phyloP scores from a whole-genome alignment of 768 basidiomycete species.

The Mycena olivaceomarginata region DNA sequence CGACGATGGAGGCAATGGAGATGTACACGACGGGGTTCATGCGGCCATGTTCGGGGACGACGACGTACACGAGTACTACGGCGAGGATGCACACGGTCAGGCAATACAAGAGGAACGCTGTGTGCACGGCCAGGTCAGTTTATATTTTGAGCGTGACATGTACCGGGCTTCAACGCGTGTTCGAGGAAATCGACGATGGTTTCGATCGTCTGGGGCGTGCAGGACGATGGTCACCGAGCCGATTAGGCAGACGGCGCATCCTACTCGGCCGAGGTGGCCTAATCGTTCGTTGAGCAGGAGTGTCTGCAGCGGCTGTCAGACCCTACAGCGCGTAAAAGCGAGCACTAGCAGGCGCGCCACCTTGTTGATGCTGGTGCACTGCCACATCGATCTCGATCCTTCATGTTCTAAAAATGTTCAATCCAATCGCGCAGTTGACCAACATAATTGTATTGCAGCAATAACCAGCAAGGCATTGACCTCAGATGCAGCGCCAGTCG shows the following conservation, averaged over 20 bases:
- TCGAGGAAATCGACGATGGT: conserved; percentile 96
- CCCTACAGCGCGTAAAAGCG: conserved; percentile 70
- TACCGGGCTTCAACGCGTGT: conserved; percentile 95
- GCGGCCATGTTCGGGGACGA: conserved; percentile 90
- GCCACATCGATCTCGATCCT: too few species aligned
- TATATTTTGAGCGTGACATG: conserved; percentile 43
- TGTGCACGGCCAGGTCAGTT: background rate
- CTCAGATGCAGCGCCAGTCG: too few species aligned
- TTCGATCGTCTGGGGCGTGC: conserved; percentile 94
- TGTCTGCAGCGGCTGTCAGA: conserved; percentile 90
- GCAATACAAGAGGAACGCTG: conserved; percentile 95
- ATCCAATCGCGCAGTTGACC: too few species aligned
- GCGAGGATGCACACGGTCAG: conserved; percentile 89
- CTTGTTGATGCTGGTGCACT: background rate
- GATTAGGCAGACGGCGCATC: conserved; percentile 88
- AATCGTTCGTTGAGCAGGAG: conserved; percentile 95
- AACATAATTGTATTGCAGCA: too few species aligned
- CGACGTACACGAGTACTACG: conserved; percentile 89
- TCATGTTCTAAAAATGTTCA: too few species aligned
- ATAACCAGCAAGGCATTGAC: too few species aligned
- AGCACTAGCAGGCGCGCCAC: too few species aligned
- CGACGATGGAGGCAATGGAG: conserved; percentile 96
- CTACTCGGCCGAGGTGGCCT: conserved; percentile 93
- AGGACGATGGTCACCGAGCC: conserved; percentile 97
- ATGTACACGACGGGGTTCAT: conserved; percentile 94